Conservation (phyloP, 805 yeast genomes). For the Wickerhamiella nectarea region DNA sequence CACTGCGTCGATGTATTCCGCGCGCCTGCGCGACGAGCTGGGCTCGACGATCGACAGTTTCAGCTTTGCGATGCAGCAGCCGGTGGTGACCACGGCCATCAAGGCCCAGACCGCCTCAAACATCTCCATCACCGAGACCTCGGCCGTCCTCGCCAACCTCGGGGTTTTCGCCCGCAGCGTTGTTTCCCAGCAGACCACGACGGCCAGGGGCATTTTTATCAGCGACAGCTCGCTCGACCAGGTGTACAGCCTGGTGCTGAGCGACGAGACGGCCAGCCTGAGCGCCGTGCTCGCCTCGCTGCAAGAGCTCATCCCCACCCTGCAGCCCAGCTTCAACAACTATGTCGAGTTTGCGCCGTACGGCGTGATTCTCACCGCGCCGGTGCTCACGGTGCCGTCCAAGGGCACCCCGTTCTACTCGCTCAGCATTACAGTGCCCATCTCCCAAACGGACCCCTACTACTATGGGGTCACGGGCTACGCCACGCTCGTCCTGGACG, state of each 20-base stretch:
- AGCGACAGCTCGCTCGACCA: conserved; percentile 11
- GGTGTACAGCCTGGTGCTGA: conserved; percentile 7
- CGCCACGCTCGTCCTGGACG: conserved; percentile 4
- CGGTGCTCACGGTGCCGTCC: conserved; percentile 1
- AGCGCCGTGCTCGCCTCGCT: conserved; percentile 9
- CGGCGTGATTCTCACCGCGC: not conserved
- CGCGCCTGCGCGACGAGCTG: conserved; percentile 9
- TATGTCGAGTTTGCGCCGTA: not conserved
- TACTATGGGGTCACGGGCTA: conserved; percentile 1
- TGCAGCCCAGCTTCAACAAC: not conserved
- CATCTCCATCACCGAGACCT: conserved; percentile 11
- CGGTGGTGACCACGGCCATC: conserved; percentile 9
- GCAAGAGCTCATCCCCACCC: conserved; percentile 9
- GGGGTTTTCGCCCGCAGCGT: conserved; percentile 7
- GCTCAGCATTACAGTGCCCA: conserved; percentile 7
- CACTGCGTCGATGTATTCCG: conserved; percentile 12
- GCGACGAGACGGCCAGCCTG: conserved; percentile 4
- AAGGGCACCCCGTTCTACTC: conserved; percentile 2
- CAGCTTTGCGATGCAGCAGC: not conserved
- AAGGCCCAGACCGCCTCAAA: conserved; percentile 10
- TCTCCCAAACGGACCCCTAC: not conserved
- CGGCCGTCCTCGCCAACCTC: conserved; percentile 3
- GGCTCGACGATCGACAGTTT: conserved; percentile 9
- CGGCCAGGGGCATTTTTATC: conserved; percentile 11
- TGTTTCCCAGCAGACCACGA: conserved; percentile 5